Conservation (phyloP, 805 yeast genomes). For the Barnettozyma californica region DNA sequence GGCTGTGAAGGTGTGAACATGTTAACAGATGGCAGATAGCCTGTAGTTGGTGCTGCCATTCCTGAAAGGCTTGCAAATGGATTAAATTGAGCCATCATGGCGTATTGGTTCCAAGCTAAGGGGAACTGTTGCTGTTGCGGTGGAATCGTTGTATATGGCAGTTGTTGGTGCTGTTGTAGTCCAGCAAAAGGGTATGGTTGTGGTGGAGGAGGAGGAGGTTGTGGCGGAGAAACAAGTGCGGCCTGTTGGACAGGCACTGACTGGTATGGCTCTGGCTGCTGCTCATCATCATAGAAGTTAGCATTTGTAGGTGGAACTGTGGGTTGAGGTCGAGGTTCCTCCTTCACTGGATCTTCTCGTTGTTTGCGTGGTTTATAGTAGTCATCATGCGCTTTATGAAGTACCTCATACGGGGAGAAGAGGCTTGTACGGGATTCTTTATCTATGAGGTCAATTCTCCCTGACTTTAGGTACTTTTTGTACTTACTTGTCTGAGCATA, state of each 20-base stretch:
- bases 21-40: not conserved
- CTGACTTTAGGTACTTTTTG: slow-evolving; percentile 19
- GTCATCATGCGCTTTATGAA: slow-evolving; percentile 20
- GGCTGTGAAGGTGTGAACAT: not conserved
- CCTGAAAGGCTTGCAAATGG: not conserved
- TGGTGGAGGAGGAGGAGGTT: not conserved
- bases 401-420: slow-evolving; percentile 12
- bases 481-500: slow-evolving; percentile 18
- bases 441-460: slow-evolving; percentile 24
- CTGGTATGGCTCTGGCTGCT: not conserved
- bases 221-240: not conserved
- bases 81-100: not conserved
- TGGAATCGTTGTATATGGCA: not conserved
- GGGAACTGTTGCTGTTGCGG: not conserved
- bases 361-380: slow-evolving; percentile 19
- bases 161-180: not conserved
- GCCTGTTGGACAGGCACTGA: not conserved
- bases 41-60: slow-evolving; percentile 1
- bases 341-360: slow-evolving; percentile 10
- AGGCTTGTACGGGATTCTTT: slow-evolving; percentile 9
- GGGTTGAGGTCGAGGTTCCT: not conserved
- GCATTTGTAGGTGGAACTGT: slow-evolving; percentile 1
- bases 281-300: slow-evolving; percentile 11
- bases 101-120: not conserved
- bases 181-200: not conserved